Percentiles rank a stretch among this genome's conserved stretches.
Conservation (phyloP, 441 rosid species). For the Gossypium gossypioides region DNA sequence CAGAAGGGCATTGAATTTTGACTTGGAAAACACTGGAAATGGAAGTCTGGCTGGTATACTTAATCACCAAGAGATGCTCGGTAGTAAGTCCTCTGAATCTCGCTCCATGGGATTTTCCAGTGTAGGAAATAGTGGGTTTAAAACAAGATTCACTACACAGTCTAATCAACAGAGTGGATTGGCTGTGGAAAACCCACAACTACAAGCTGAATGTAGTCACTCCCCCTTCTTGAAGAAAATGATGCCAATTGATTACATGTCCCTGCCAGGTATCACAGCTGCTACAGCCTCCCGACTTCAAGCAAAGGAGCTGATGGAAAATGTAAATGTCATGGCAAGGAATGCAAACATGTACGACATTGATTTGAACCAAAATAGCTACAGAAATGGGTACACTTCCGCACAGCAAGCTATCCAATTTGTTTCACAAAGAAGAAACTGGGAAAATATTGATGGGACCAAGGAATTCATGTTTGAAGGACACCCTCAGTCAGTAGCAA, state of each 20-base stretch:
- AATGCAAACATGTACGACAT: conserved; percentile 19
- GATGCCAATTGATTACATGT: conserved; percentile 16
- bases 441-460: conserved; percentile 24
- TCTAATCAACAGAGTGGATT: conserved; percentile 25
- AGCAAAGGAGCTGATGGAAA: conserved; percentile 23
- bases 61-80: conserved; percentile 20
- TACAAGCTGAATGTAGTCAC: conserved; percentile 19
- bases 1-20: conserved; percentile 51
- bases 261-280: conserved; percentile 17
- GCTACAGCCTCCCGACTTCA: conserved; percentile 20
- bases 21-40: conserved; percentile 31
- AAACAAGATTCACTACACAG: conserved; percentile 24
- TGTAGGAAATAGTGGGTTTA: conserved; percentile 11
- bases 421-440: conserved; percentile 20
- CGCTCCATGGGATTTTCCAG: conserved; percentile 22
- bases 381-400: conserved; percentile 18
- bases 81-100: conserved; percentile 16
- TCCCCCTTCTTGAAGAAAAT: conserved; percentile 16
- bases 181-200: conserved; percentile 23
- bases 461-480: conserved; percentile 24
- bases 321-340: conserved; percentile 23
- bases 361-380: conserved; percentile 24
- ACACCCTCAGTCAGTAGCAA: conserved; percentile 26
- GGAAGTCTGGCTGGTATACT: conserved; percentile 13
- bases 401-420: conserved; percentile 26